Base-by-base conservation (phyloP, 148 eudicot species). In the Hydrangea macrophylla region DNA sequence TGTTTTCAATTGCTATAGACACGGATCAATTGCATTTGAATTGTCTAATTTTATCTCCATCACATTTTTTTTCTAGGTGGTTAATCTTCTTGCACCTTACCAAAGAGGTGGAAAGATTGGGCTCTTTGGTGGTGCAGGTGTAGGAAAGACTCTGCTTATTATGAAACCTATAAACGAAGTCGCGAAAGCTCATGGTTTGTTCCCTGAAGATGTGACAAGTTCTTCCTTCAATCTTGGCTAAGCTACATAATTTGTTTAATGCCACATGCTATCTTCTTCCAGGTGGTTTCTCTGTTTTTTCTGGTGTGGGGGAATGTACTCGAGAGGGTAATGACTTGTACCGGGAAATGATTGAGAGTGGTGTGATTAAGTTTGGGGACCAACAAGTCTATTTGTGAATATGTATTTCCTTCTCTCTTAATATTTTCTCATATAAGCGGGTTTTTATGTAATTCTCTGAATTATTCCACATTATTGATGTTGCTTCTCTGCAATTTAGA, bases 241-340 rank as follows among this genome's bases (percentile, higher is more conserved):
- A 17, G 1, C 7, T 7, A 30, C 48, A 32, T 55, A 10, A 17
- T 42, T 8, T 17, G n/a, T 35, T 5, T 2, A 20, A 17, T 58
- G 57, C 3, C 60, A 15, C 15, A 18, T 59, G 7, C 44, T 7
- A 17, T 75, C 37, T 58, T 39, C 51, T 26, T 65, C n/a, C 72
- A 85, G 90, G 90, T 83, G 90, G 90, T 83, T 85, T 85, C 85
- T 85, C 90, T 53, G 85, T 85, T 58, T 85, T 85, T 55, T 85
- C 85, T 67, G 90, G 90, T 58, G 90, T 85, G 66, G 90, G 90
- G 61, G 90, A 85, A 77, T 83, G 86, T 36, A 85, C 90, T 55
- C 85, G 90, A 68, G 90, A 85, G 80, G 90, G 90, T 55, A 85
- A 83, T 61, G 90, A 85, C 66, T 80, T 85, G 81, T 85, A 85